Evolutionary conservation across 2,329 filamentous ascomycete species (phyloP).

Genomic region (Aureobasidium subglaciale): DNA sequence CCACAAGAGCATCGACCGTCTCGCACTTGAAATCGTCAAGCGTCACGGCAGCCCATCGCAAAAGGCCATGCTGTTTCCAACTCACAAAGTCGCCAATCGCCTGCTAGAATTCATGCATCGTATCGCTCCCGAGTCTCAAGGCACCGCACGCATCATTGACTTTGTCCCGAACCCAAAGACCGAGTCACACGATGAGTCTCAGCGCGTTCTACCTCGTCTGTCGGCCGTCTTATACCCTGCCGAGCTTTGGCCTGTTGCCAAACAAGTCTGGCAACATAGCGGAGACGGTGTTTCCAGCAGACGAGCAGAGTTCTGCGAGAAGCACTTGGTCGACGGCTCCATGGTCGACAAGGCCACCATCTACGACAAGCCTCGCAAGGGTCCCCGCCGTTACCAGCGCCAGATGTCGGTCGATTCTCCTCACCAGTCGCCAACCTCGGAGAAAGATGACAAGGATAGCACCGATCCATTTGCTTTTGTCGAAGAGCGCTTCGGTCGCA

Average conservation of each 20-base stretch:
- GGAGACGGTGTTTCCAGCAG: conserved; percentile 90
- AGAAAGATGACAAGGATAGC: conserved; percentile 29
- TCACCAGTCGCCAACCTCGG: conserved; percentile 20
- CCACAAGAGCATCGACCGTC: conserved; percentile 69
- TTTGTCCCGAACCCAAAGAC: conserved; percentile 56
- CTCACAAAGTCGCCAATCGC: conserved; percentile 57
- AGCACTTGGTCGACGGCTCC: conserved; percentile 63
- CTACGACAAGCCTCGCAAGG: conserved; percentile 47
- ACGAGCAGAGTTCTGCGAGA: conserved; percentile 80
- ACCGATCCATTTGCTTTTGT: conserved; percentile 74
- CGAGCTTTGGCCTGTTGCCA: conserved; percentile 64
- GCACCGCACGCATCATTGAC: conserved; percentile 51
- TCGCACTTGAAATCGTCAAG: conserved; percentile 61
- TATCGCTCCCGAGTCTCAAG: conserved; percentile 46
- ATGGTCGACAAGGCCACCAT: conserved; percentile 45
- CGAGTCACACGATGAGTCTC: conserved; percentile 39
- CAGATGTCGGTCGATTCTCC: conserved; percentile 39
- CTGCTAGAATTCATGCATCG: conserved; percentile 67
- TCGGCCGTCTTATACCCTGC: conserved; percentile 61
- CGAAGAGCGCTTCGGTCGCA: conserved; percentile 89
- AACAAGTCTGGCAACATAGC: conserved; percentile 94
- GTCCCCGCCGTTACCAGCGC: conserved; percentile 74
- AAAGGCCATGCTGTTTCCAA: conserved; percentile 79
- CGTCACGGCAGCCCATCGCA: conserved; percentile 51
- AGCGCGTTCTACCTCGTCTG: conserved; percentile 38